Conservation (phyloP, 805 yeast species). For the Candida boidinii region DNA sequence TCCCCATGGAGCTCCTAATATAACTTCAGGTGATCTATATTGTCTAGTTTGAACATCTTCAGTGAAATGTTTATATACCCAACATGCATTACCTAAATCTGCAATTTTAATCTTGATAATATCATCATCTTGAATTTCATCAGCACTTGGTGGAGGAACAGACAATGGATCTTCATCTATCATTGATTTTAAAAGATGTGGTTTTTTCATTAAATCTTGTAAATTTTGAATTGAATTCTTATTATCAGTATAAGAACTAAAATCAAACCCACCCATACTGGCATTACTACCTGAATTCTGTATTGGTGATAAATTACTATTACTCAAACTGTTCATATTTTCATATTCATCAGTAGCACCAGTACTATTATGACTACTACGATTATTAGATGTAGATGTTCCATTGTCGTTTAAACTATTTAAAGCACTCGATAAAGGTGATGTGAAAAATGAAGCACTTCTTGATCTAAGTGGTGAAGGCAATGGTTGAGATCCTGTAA, state of each 20-base stretch:
- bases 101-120: conserved; percentile 79
- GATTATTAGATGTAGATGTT: conserved; percentile 1
- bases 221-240: too few species aligned
- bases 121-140: conserved; percentile 33
- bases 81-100: conserved; percentile 89
- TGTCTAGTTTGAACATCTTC: conserved; percentile 89
- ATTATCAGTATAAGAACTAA: too few species aligned
- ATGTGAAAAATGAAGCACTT: conserved; percentile 19
- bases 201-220: too few species aligned
- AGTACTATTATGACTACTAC: conserved; percentile 3
- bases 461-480: conserved; percentile 76
- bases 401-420: conserved; percentile 10
- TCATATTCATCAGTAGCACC: conserved; percentile 5
- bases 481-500: conserved; percentile 87
- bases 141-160: conserved; percentile 26
- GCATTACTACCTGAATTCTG: too few species aligned
- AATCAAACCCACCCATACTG: too few species aligned
- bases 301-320: too few species aligned
- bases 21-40: conserved; percentile 85
- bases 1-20: conserved; percentile 84
- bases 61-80: conserved; percentile 72
- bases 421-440: conserved; percentile 14
- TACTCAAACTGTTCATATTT: conserved; percentile 1
- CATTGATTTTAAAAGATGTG: too few species aligned
- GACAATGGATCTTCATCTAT: conserved; percentile 21